Conservation (phyloP, 2,329 filamentous ascomycete species). For the Colletotrichum lupini region DNA sequence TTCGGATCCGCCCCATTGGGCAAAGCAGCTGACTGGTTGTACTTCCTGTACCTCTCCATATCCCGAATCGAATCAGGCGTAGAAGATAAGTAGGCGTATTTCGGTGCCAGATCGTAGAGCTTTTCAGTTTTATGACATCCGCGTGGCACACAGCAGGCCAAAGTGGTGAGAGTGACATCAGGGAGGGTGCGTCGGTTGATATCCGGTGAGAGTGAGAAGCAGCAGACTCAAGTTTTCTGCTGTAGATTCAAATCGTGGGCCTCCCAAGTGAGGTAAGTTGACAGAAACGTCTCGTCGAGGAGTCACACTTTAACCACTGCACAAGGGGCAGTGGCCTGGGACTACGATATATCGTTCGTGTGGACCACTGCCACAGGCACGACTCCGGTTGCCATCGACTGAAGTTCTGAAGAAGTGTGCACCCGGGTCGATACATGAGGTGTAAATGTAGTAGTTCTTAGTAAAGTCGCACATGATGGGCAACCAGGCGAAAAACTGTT, state of each 20-base stretch:
- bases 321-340: constrained; percentile 67
- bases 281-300: neutral
- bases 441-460: constrained; percentile 83
- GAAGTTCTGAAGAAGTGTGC: constrained; percentile 78
- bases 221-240: neutral
- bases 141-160: neutral
- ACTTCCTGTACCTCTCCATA: neutral
- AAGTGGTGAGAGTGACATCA: neutral
- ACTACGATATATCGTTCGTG: constrained; percentile 81
- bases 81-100: neutral
- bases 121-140: neutral
- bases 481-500: neutral
- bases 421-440: constrained; percentile 74
- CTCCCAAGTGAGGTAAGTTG: neutral
- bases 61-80: neutral
- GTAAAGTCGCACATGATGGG: constrained; percentile 71
- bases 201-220: neutral
- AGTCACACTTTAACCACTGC: constrained; percentile 44
- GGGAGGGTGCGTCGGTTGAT: neutral
- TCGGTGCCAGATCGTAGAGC: neutral
- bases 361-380: constrained; percentile 70
- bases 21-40: neutral
- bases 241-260: neutral
- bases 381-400: constrained; percentile 71
- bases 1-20: neutral